Evolutionary conservation across 495 filamentous ascomycete genomes (phyloP).

Genomic region (Xylaria cubensis): DNA sequence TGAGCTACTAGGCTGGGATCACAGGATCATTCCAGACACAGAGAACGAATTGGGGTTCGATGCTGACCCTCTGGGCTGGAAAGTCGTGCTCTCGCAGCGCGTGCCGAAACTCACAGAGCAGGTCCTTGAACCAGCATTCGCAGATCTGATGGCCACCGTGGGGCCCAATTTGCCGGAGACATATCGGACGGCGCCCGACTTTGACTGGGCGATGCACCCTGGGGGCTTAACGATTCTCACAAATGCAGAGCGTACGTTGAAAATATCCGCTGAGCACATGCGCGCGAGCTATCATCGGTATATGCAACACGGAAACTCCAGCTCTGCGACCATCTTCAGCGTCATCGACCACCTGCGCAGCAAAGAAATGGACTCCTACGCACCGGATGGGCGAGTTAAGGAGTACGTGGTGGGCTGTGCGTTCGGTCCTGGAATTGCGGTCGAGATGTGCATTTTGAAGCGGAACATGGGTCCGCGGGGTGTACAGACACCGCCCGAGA

Average conservation of each 20-base stretch:
- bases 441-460: constrained; percentile 68
- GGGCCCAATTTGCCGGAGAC: constrained; percentile 44
- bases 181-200: constrained; percentile 54
- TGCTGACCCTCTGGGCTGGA: constrained; percentile 66
- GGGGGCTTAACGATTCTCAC: constrained; percentile 69
- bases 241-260: constrained; percentile 61
- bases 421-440: constrained; percentile 68
- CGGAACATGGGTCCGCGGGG: constrained; percentile 43
- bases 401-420: constrained; percentile 68
- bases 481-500: constrained; percentile 53
- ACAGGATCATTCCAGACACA: constrained; percentile 60
- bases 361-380: constrained; percentile 62
- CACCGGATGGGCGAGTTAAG: constrained; percentile 50
- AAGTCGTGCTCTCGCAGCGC: constrained; percentile 63
- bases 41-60: constrained; percentile 66
- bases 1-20: constrained; percentile 65
- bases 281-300: constrained; percentile 68
- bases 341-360: constrained; percentile 63
- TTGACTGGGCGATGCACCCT: constrained; percentile 75
- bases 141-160: constrained; percentile 51
- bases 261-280: constrained; percentile 63
- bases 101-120: constrained; percentile 60
- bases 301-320: constrained; percentile 67
- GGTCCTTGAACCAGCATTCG: constrained; percentile 57
- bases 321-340: constrained; percentile 65